Base-by-base conservation (phyloP, 805 yeast genomes). In the Teunomyces funiuensis region DNA sequence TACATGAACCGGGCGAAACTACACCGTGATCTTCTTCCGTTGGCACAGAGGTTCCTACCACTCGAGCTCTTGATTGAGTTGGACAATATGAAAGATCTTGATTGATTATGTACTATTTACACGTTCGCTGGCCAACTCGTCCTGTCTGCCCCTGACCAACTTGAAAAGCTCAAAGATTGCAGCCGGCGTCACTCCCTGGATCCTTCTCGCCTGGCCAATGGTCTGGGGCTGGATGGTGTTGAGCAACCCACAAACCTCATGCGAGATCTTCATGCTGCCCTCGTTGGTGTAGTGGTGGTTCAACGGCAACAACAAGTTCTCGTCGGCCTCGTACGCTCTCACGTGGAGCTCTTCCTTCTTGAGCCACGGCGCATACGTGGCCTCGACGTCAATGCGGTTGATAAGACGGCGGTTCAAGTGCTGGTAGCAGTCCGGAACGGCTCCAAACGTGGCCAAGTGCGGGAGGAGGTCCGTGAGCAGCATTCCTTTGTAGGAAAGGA, bases 111-210 rank as follows among this genome's bases (percentile, higher is more conserved):
- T 42, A 28, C 33, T 54, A 55, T 53, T 47, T 51, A 48, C 55
- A 34, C 17, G 31, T 46, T 55, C 54, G 6, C 41, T 41, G 9
- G 57, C 54, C 15, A 54, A 42, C 25, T 52, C 53, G 3, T 27
- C 40, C 44, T 65, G 70, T 13, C 49, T 57, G 15, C 63, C 57
- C 41, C 60, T 66, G 5, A 73, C 73, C 41, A 84, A 58, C 46
- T 82, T 71, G 56, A 82, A 86, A 36, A 90, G 70, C 56, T 87
- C 95, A 48, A 88, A 85, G 13, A 88, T 70, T 0, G 97, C 93
- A 0, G 97, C 91, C 0, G 98, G 96, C 0, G 98, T 91, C 2
- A 93, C 82, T 0, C 99, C 98, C 55, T 93, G 95, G 9, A 91
- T 85, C 51, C 98, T 73, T 58, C 96, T 76, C 0, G 98, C 98